Evolutionary conservation across 2,329 filamentous ascomycete species (phyloP), one percentile per base, ranked within the genome.

Genomic region (Emmonsiellopsis sp.): DNA sequence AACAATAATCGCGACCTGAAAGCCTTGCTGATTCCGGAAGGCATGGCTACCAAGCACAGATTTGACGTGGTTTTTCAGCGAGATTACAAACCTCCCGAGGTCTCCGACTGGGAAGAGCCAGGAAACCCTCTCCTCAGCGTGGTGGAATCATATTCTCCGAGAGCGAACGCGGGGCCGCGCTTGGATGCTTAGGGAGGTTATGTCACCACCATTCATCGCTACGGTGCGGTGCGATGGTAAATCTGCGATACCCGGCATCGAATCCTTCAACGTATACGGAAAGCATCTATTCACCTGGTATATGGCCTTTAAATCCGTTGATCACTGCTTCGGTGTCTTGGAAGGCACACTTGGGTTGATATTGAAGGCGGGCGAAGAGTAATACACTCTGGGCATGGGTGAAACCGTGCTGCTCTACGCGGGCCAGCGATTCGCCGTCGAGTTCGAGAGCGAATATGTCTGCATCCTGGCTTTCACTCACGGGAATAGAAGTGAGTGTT

Each of bases 61-160:
- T 82, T 77, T 60, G 80, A 83, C 57, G 78, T 82, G 51, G 68
- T 80, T 2, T 79, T 79, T 49, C 70, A 71, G 47, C 72, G 73
- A 4, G 68, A 79, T 50, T 76, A 79, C 56, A 54, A 72, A 36
- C 69, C 74, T 0, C 76, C 75, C 1, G 72, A 69, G 10, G 68
- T 75, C 0, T 63, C 62, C 1, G 70, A 72, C 0, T 79, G 75
- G 74, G 60, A 67, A 10, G 61, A 58, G 1, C 61, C 17, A 17
- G 59, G 79, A 47, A 71, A 69, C 32, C 49, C 43, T 3, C 63
- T 79, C 2, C 71, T 75, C 0, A 71, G 65, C 0, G 60, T 61
- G 4, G 54, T 68, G 13, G 61, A 71, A 55, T 70, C 73, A 0
- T 82, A 80, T 59, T 83, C 76, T 52, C 63, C 82, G 4, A 72